Conservation (phyloP, 2,329 filamentous ascomycete genomes). For the Sporothrix inflata region DNA sequence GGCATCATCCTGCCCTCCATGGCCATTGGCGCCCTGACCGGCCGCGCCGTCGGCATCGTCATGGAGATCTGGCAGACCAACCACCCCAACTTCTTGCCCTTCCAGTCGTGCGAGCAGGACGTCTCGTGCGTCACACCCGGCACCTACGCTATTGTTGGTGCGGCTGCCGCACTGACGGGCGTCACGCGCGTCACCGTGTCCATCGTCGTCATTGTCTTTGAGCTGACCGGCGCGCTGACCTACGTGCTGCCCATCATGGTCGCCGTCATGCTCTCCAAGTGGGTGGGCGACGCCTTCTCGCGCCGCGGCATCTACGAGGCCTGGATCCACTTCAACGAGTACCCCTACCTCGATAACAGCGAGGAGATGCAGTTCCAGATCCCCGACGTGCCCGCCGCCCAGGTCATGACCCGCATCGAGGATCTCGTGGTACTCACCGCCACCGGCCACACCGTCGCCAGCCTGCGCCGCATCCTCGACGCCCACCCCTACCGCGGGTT, state of each 20-base stretch:
- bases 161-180: constrained; percentile 89
- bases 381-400: constrained; percentile 81
- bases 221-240: constrained; percentile 91
- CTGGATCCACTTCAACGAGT: constrained; percentile 96
- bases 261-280: constrained; percentile 96
- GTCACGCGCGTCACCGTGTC: constrained; percentile 97
- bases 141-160: constrained; percentile 94
- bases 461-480: constrained; percentile 70
- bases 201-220: constrained; percentile 99
- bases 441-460: constrained; percentile 82
- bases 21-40: constrained; percentile 89
- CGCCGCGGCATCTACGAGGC: constrained; percentile 94
- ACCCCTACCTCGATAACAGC: constrained; percentile 89
- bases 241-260: constrained; percentile 99
- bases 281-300: constrained; percentile 95
- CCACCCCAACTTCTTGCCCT: constrained; percentile 76
- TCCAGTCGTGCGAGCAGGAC: constrained; percentile 81
- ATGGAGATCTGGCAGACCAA: constrained; percentile 86
- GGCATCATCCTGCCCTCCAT: constrained; percentile 96
- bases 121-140: constrained; percentile 88
- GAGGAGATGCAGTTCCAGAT: constrained; percentile 46
- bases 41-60: constrained; percentile 84
- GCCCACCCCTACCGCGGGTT: constrained; percentile 85
- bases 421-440: constrained; percentile 87
- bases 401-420: constrained; percentile 91